Conservation (phyloP, 2,329 filamentous ascomycete species). For the Trichoderma koningii region DNA sequence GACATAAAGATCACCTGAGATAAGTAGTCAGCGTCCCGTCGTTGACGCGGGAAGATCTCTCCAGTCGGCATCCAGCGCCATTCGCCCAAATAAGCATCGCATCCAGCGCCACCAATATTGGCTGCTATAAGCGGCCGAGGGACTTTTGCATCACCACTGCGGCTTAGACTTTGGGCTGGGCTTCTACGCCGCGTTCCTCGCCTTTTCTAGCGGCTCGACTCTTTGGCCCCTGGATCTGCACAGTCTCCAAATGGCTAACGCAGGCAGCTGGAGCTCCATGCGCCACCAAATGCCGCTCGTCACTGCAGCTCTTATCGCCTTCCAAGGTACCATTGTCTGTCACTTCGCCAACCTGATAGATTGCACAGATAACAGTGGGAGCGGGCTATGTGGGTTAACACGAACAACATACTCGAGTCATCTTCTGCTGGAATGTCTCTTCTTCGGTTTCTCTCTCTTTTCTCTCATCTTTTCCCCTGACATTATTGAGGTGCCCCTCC, state of each 20-base stretch:
- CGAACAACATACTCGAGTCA: background rate
- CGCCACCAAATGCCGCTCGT: background rate
- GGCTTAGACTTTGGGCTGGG: conserved; percentile 24
- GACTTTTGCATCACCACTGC: conserved; percentile 27
- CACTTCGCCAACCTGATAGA: conserved; percentile 3
- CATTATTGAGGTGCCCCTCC: conserved; percentile 5
- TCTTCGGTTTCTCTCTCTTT: conserved; percentile 3
- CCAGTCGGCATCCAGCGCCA: conserved; percentile 28
- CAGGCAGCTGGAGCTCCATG: background rate
- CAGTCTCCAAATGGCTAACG: background rate
- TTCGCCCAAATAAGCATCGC: conserved; percentile 12
- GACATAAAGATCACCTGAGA: conserved; percentile 20
- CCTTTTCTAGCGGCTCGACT: conserved; percentile 9
- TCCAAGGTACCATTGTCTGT: background rate
- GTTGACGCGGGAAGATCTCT: conserved; percentile 27
- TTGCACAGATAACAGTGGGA: background rate
- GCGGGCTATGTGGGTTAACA: background rate
- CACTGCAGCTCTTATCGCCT: conserved; percentile 19
- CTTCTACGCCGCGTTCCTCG: conserved; percentile 25
- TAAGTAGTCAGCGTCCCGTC: background rate
- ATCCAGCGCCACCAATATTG: background rate
- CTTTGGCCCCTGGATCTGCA: conserved; percentile 12
- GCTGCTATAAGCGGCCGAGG: conserved; percentile 6
- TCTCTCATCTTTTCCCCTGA: background rate
- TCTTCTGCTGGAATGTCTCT: no score